Base-by-base conservation (phyloP, 345 rosid genomes). In the Heritiera fomes region DNA sequence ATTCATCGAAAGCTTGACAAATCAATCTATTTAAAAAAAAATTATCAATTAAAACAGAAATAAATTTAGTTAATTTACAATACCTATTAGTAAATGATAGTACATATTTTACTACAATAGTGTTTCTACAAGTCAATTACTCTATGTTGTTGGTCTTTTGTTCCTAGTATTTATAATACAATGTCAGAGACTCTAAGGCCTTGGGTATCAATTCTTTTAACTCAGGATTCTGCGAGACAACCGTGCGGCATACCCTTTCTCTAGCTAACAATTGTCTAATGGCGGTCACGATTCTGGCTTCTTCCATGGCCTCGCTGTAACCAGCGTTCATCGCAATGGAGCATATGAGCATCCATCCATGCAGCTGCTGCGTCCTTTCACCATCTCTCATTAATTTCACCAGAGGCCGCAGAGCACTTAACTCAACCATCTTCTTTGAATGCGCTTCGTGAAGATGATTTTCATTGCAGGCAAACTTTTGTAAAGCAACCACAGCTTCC, bases 401-500 rank as follows among this genome's bases (percentile, higher is more conserved):
- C 83, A 92, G 75, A 9, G 83, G 70, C 1, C 81, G 84, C 14
- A 91, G 79, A 1, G 87, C 90, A 7, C 82, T 79, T 70, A 79
- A 85, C 81, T 87, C 91, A 30, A 91, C 84, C 69, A 94, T 87
- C 40, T 89, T 82, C 84, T 87, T 90, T 0, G 94, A 86, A 83
- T 94, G 98, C 61, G 87, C 88, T 10, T 18, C 43, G n/a, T 83
- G 61, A 3, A 89, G 90, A 71, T 84, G 90, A 78, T 92, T 94
- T n/a, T 86, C 91, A 0, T 85, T 87, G 52, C 81, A 82, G 5
- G 87, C 86, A 55, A 94, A 94, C 83, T 92, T 91, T 80, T 87
- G 88, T 40, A 92, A 77, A 0, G 96, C 86, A 52, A 90, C 73
- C 28, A 91, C 90, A 79, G 98, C 90, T 79, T 91, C 91, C 0